Evolutionary conservation across 192 early-diverging fungal genomes (phyloP), one percentile per base, ranked within the genome.

Genomic region (Mortierella claussenii): DNA sequence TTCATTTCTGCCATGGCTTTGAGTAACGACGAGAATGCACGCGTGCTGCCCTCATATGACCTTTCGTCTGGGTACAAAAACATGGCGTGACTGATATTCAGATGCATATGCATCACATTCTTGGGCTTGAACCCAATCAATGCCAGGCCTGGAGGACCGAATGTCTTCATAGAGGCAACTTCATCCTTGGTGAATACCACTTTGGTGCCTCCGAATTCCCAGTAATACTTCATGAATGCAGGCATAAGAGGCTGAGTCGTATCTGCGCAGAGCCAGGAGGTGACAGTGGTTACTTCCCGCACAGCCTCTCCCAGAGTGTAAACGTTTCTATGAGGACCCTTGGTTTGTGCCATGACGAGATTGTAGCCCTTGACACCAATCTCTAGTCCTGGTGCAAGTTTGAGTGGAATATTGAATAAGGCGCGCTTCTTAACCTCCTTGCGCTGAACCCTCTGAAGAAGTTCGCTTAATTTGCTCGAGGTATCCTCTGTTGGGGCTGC

Each of bases 61-160:
- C 86, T 65, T 51, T 95, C 93, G 63, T 94, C 91, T 11, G 94
- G 92, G 58, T 88, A 89, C 30, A 95, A 74, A 68, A 95, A 93
- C 46, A 82, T 78, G 9, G 89, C 63, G 56, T 90, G 89, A 21
- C 44, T 69, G 56, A 95, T 68, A 54, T 92, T 92, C 62, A 89
- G 80, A 32, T 93, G 78, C 34, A 71, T 54, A 18, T 82, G 79
- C 8, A 91, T 63, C 4, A 62, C 50, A 27, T 13, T 52, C 11
- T 37, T 65, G 13, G 84, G 79, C 57, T 92, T 90, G 81, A 95
- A 95, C 15, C 94, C 94, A 30, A 95, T 78, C 20, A 94, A 48
- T 1, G 67, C 68, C 15, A 95, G 13, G 13, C 89, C 93, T 83
- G 74, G 55, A 17, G 89, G 85, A 6, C 87, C 85, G 62, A 92